Percentiles rank a stretch among this genome's conserved stretches.
phyloP scores from a whole-genome alignment of 768 basidiomycete genomes.

The Mycena alexandri region DNA sequence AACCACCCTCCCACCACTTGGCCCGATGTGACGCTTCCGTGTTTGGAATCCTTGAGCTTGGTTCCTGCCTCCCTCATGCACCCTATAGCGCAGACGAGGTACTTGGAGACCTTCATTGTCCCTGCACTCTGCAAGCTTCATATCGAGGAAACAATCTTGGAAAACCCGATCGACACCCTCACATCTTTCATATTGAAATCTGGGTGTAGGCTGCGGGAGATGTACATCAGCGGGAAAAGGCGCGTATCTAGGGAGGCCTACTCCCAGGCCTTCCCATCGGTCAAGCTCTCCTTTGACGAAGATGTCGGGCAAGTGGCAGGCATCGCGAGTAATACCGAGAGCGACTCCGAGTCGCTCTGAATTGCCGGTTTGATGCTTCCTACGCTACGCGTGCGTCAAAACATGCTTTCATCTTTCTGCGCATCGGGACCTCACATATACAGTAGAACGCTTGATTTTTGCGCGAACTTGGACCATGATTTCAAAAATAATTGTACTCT shows the following conservation, averaged over 20 bases:
- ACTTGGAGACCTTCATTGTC: neutral
- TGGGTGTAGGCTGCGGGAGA: neutral
- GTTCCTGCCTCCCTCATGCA: neutral
- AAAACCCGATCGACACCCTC: neutral
- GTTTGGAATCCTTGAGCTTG: constrained; percentile 1
- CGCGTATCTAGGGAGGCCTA: neutral
- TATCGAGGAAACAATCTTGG: neutral
- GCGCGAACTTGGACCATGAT: no score
- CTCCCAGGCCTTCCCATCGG: neutral
- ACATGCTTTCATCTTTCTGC: no score
- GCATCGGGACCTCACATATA: no score
- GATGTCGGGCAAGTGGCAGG: no score
- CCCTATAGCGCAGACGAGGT: neutral
- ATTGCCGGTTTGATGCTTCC: no score
- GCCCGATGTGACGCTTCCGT: neutral
- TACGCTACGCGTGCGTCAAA: no score
- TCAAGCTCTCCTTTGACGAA: neutral
- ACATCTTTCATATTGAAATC: neutral
- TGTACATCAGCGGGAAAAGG: neutral
- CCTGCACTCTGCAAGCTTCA: neutral
- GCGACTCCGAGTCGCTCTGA: no score
- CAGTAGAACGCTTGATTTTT: no score
- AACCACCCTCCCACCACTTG: no score
- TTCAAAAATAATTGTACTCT: no score
- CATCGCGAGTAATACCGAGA: no score